Evolutionary conservation across 768 basidiomycete genomes (phyloP), one percentile per base, ranked within the genome.

Genomic region (Candolleomyces efflorescens): DNA sequence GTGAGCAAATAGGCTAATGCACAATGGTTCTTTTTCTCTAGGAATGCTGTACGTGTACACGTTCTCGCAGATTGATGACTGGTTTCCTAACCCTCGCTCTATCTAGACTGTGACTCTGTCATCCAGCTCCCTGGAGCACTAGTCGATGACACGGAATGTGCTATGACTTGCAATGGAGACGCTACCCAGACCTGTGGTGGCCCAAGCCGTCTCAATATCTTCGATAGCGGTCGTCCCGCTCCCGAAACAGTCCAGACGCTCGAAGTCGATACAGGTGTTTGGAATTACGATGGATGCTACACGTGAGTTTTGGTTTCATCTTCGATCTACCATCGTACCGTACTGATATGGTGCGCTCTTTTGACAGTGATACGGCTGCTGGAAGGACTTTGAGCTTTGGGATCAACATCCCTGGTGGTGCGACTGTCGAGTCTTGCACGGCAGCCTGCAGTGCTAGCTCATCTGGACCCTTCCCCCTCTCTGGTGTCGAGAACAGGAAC

Each of bases 261-360:
- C 17, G 51, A 38, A 18, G 75, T 82, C 24, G 79, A 78, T 0
- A 65, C 69, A 6, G 60, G 65, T n/a, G 58, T 56, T 10, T 89
- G 86, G 86, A 61, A 72, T 1, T 86, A 81, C 12, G 73, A 85
- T 27, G 87, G 87, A 13, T 89, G 87, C 64, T 86, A 80, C 70
- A 86, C 75, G 86, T 83, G 62, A 50, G 80, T 58, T 11, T 32
- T 11, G 32, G 11, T 26, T 22, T 55, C 17, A 1, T 39, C 23
- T 37, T 22, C 12, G 26, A 20, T 26, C 47, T 53, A 15, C 3
- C 15, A 46, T 17, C 15, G 23, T 4, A 9, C 23, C 26, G 22
- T 22, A 36, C 49, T 64, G 49, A 39, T n/a, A 32, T 48, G n/a
- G 15, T 15, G 22, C 4, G 23, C 3, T 39, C 39, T 18, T 36